These are phyloP conservation scores for Ogataea wickerhamii DNA, from an alignment of 805 yeast species.

Conservation along the genomic window DNA sequence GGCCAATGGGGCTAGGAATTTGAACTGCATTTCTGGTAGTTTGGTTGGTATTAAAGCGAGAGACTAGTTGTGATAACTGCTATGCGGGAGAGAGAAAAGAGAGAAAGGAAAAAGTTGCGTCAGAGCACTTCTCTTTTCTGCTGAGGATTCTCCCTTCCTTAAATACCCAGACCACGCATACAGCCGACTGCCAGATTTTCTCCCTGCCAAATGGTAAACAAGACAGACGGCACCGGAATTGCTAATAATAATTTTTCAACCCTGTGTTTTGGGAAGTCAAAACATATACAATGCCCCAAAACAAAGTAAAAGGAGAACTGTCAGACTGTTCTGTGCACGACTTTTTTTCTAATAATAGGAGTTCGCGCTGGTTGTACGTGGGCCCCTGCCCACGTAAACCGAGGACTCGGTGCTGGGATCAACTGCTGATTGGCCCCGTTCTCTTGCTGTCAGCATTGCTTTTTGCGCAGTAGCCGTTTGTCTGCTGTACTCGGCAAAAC, in stretches of 20 bases:
- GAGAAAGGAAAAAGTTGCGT: background rate
- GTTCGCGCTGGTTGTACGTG: no score
- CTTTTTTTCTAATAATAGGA: conserved; percentile 2
- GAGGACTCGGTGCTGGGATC: no score
- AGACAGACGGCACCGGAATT: conserved; percentile 1
- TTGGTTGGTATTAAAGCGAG: conserved; percentile 25
- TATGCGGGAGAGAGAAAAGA: background rate
- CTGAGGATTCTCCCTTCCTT: background rate
- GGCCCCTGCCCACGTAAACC: no score
- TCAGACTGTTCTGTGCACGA: background rate
- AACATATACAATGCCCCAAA: background rate
- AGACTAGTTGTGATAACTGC: conserved; percentile 18
- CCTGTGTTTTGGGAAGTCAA: background rate
- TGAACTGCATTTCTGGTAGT: conserved; percentile 35
- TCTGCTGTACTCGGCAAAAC: no score
- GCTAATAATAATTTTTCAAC: background rate
- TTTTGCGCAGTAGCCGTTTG: no score
- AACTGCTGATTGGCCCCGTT: no score
- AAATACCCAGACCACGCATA: background rate
- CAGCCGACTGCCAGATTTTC: background rate
- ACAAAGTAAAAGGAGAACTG: background rate
- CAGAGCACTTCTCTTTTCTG: background rate
- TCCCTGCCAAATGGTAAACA: conserved; percentile 10
- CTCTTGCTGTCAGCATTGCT: no score
- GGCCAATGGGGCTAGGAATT: conserved; percentile 32